Evolutionary conservation across 2,329 filamentous ascomycete species (phyloP), one percentile per base, ranked within the genome.

Genomic region (Dichotomopilus funicola): DNA sequence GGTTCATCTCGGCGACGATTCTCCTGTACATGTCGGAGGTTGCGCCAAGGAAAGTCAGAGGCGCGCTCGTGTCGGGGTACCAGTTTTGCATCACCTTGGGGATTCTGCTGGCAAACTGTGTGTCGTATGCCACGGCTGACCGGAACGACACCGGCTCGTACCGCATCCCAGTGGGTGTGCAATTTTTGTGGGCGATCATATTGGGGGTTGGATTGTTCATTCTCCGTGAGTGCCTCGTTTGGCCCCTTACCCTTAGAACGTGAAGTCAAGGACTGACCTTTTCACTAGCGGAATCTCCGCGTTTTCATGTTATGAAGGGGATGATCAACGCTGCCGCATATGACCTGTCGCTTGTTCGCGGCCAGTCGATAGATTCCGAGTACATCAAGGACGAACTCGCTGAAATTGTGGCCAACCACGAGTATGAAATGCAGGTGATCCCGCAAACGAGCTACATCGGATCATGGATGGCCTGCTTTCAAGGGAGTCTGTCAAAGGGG

Each of bases 51-150:
- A 84, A 82, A 65, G 80, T 89, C 56, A 83, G 87, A 65, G 86
- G 87, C 65, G 84, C 86, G 53, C 77, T 89, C 58, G 86, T 91
- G 8, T 81, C 85, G 1, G 85, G 84, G 2, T 90, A 90, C 71
- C 86, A 89, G 70, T 89, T 89, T 75, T 87, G 81, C 69, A 85
- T 90, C 70, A 89, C 86, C 49, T 78, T 89, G 59, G 87, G 87
- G 67, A 75, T 90, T 59, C 74, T 89, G 63, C 70, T 89, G 55
- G 86, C 86, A 46, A 78, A 84, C 8, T 84, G 85, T 59, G 84
- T 89, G 57, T 79, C 82, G 64, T 88, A 89, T 66, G 79, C 72
- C 19, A 86, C 81, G n/a, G 72, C 86, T 65, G 66, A 80, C 61
- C 76, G 79, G 57, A 70, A 68, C 38, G 80, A 84, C 65, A 79